A percentile compares a stretch with the other conserved stretches of the same genome.
These are phyloP conservation scores for Pythium vanterpoolii DNA, from an alignment of 352 stramenopile species.

Conservation along the genomic window DNA sequence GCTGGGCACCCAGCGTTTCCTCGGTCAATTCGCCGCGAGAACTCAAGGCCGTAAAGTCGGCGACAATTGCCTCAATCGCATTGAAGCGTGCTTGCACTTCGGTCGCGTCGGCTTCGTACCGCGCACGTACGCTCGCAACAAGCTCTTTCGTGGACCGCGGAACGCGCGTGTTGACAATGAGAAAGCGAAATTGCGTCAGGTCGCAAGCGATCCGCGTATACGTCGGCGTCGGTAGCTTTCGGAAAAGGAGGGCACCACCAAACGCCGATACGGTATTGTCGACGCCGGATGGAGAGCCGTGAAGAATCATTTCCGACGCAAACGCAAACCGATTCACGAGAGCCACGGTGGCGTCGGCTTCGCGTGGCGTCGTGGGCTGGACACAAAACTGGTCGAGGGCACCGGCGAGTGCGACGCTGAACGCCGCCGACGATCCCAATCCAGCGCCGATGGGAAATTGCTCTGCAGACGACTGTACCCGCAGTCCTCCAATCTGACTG, in stretches of 20 bases:
- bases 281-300: slow-evolving; percentile 88
- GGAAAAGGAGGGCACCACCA: slow-evolving; percentile 83
- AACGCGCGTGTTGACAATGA: slow-evolving; percentile 91
- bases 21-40: slow-evolving; percentile 40
- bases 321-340: slow-evolving; percentile 87
- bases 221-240: slow-evolving; percentile 42
- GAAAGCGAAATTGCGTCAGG: slow-evolving; percentile 72
- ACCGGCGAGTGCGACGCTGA: slow-evolving; percentile 83
- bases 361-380: neutral
- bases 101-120: slow-evolving; percentile 48
- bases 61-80: slow-evolving; percentile 73
- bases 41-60: slow-evolving; percentile 50
- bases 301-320: slow-evolving; percentile 85
- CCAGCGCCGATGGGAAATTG: slow-evolving; percentile 84
- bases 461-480: slow-evolving; percentile 45
- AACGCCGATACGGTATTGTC: slow-evolving; percentile 91
- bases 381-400: slow-evolving; percentile 37
- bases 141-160: slow-evolving; percentile 85
- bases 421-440: slow-evolving; percentile 89
- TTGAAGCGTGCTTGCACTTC: slow-evolving; percentile 61
- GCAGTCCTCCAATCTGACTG: slow-evolving; percentile 19
- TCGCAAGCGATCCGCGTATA: slow-evolving; percentile 48
- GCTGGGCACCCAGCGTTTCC: slow-evolving; percentile 36
- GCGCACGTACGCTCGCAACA: slow-evolving; percentile 68
- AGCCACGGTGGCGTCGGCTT: slow-evolving; percentile 24